These are phyloP conservation scores for Suillus discolor DNA, from an alignment of 768 basidiomycete genomes.

Conservation along the genomic window DNA sequence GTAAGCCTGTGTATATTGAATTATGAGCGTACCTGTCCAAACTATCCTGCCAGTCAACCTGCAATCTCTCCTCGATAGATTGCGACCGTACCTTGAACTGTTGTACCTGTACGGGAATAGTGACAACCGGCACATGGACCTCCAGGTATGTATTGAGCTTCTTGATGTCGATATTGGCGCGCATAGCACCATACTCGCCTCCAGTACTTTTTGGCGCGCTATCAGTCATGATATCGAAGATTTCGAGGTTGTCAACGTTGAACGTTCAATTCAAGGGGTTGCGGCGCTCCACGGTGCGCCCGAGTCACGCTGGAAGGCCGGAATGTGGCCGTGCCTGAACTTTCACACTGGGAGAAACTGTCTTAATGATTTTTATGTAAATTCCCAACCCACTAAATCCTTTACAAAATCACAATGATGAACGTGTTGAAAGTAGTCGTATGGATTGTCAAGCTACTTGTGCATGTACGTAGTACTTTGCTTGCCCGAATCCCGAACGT, in stretches of 20 bases:
- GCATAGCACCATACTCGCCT: slow-evolving; percentile 74
- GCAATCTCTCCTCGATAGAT: background rate
- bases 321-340: too few relatives aligned
- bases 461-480: too few relatives aligned
- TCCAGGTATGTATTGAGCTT: slow-evolving; percentile 69
- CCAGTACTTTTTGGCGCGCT: slow-evolving; percentile 53
- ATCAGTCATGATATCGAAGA: slow-evolving; percentile 21
- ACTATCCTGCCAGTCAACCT: slow-evolving; percentile 45
- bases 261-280: too few relatives aligned
- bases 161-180: slow-evolving; percentile 66
- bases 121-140: slow-evolving; percentile 53
- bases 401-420: background rate
- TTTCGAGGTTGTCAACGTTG: background rate
- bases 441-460: background rate
- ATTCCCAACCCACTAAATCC: too few relatives aligned
- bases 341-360: too few relatives aligned
- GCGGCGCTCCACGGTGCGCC: too few relatives aligned
- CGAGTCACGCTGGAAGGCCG: too few relatives aligned
- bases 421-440: background rate
- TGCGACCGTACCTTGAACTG: slow-evolving; percentile 81
- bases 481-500: slow-evolving; percentile 13
- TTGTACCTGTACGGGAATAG: slow-evolving; percentile 73
- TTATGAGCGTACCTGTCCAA: slow-evolving; percentile 71
- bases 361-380: too few relatives aligned
- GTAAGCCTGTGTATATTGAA: slow-evolving; percentile 2